Conservation (phyloP, 345 rosid species). For the Eucalyptus cloeziana region DNA sequence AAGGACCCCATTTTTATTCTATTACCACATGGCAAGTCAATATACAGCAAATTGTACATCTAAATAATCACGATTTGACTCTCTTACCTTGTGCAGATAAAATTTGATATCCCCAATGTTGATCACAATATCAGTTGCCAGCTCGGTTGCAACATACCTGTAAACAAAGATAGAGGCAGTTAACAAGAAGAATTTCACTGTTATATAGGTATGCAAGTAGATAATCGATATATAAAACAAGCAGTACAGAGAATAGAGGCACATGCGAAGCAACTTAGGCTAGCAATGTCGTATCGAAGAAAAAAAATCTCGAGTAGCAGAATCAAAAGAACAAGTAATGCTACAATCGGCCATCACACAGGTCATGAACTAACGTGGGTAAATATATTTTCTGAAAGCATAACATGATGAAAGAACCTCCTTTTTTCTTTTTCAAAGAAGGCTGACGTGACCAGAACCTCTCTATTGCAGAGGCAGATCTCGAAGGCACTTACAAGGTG, state of each 20-base stretch:
- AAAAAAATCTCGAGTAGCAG: neutral
- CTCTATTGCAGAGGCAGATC: neutral
- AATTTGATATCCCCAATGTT: slow-evolving; percentile 40
- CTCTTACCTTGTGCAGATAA: slow-evolving; percentile 52
- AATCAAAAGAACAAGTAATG: neutral
- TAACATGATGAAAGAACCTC: neutral
- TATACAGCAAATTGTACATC: neutral
- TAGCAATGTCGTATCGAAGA: neutral
- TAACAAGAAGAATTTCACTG: neutral
- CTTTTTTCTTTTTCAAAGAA: neutral
- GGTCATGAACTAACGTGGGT: neutral
- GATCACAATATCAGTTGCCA: slow-evolving; percentile 43
- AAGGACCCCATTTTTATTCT: neutral
- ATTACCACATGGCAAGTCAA: neutral
- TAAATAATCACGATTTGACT: neutral
- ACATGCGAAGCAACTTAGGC: neutral
- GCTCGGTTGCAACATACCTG: slow-evolving; percentile 55
- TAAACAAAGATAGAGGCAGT: neutral
- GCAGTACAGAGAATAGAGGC: neutral
- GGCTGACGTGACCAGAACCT: neutral
- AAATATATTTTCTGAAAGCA: neutral
- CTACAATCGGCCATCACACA: neutral
- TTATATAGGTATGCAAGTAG: neutral
- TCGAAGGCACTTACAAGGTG: neutral
- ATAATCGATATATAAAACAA: neutral